Evolutionary conservation across 176 grass and related monocot genomes (phyloP), one percentile per base, ranked within the genome.

Genomic region (Cenchrus americanus): DNA sequence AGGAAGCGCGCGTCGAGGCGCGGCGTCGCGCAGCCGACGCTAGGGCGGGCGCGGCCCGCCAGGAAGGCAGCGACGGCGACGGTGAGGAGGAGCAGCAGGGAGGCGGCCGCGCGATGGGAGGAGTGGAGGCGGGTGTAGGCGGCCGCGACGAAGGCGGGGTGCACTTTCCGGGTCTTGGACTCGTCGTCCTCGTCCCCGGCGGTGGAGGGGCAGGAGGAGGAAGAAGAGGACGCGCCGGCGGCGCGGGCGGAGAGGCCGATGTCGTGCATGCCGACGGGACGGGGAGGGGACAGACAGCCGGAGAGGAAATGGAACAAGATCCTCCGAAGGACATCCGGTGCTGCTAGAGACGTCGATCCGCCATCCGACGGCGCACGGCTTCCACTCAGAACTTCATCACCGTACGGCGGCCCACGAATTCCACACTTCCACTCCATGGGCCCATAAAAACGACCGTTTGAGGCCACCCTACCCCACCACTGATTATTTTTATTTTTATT

Each of bases 141-240:
- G 43, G 87, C 82, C 55, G 77, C 73, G 18, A 76, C 55, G 80
- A 90, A 76, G 63, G 83, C 82, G 12, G 87, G 86, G 47, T 87
- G 87, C 52, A 64, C 75, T 87, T 92, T 94, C 37, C 92, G 86
- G 71, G 85, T 85, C 73, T 92, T 85, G 34, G 91, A 82, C 71
- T 90, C 77, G 75, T 95, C 87, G 58, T 71, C 87, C 5, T 67
- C 88, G 24, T 66, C 86, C 0, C 50, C 75, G 32, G 59, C 79
- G 75, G 65, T 51, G 84, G 34, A 10, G 10, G 53, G 46, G 14
- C 62, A 41, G 34, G 34, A 37, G 34, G 34, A 37, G 15, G 82
- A 66, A 34, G 64, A 71, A 2, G 83, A 64, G 14, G 62, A 34
- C 8, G 62, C 71, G 78, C 80, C 75, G 80, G 75, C 75, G 11